phyloP scores from a whole-genome alignment of 768 basidiomycete species.

The Aureoboletus auriporus region DNA sequence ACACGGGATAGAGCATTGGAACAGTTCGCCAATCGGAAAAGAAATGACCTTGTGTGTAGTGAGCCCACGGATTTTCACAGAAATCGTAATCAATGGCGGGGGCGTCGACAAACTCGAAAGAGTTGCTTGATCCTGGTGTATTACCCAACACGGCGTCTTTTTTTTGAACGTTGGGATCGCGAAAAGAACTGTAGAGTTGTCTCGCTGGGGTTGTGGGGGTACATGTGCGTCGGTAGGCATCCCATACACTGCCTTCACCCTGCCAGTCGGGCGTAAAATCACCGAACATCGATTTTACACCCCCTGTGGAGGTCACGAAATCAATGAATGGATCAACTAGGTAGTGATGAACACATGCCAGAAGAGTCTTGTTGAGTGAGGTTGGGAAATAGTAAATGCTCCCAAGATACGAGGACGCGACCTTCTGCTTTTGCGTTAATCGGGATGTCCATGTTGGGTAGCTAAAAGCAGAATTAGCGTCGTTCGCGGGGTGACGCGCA shows the following conservation, averaged over 20 bases:
- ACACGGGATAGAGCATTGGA: slow-evolving; percentile 84
- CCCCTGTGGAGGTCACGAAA: slow-evolving; percentile 31
- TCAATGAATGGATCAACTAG: background rate
- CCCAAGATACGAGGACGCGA: slow-evolving; percentile 91
- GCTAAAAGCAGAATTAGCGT: slow-evolving; percentile 33
- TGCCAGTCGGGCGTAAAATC: slow-evolving; percentile 82
- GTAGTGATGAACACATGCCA: slow-evolving; percentile 19
- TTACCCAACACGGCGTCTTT: slow-evolving; percentile 26
- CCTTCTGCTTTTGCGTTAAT: slow-evolving; percentile 94
- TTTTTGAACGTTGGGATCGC: slow-evolving; percentile 38
- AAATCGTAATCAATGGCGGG: slow-evolving; percentile 73
- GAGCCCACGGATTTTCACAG: slow-evolving; percentile 78
- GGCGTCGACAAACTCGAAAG: slow-evolving; percentile 59
- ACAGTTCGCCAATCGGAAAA: slow-evolving; percentile 96
- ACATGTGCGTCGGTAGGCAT: slow-evolving; percentile 91
- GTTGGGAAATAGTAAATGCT: slow-evolving; percentile 71
- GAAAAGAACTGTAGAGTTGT: slow-evolving; percentile 75
- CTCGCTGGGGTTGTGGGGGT: slow-evolving; percentile 74
- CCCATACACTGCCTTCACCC: slow-evolving; percentile 85
- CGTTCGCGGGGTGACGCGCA: background rate
- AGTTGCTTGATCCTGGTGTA: slow-evolving; percentile 35
- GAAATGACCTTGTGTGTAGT: slow-evolving; percentile 89
- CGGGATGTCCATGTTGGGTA: slow-evolving; percentile 93
- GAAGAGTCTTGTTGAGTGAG: slow-evolving; percentile 44
- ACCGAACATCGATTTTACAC: slow-evolving; percentile 54